Evolutionary conservation across 1,284 basidiomycete species (phyloP).

Genomic region (Vanrija humicola): DNA sequence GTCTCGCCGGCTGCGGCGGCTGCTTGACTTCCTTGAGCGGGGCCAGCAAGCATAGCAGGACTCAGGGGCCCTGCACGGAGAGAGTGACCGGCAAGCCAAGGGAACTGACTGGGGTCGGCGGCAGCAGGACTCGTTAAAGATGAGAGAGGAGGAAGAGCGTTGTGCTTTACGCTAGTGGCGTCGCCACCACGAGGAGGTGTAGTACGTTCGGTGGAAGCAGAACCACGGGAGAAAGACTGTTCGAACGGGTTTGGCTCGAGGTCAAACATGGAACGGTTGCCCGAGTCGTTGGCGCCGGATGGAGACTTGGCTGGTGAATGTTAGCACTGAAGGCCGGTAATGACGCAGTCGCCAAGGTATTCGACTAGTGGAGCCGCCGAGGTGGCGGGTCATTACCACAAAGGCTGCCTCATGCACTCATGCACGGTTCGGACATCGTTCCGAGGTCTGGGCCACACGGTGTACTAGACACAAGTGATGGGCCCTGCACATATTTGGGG

Average conservation of each 20-base stretch:
- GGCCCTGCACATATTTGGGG: background rate
- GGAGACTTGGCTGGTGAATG: conserved; percentile 6
- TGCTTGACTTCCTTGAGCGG: conserved; percentile 39
- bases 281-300: conserved; percentile 7
- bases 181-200: conserved; percentile 50
- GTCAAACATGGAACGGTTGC: conserved; percentile 43
- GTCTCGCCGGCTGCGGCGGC: background rate
- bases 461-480: background rate
- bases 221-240: conserved; percentile 73
- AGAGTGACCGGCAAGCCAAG: conserved; percentile 64
- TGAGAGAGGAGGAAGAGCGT: conserved; percentile 77
- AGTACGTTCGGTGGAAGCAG: conserved; percentile 51
- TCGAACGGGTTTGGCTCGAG: conserved; percentile 96
- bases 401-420: background rate
- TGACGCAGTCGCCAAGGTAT: too few species aligned
- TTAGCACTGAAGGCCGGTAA: background rate
- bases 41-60: conserved; percentile 91
- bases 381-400: background rate
- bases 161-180: conserved; percentile 42
- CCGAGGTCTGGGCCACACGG: too few species aligned
- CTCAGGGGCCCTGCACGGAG: conserved; percentile 86
- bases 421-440: background rate
- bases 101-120: conserved; percentile 62
- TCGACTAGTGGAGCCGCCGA: background rate
- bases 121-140: conserved; percentile 72